These are phyloP conservation scores for Cyberlindnera bimundalis DNA, from an alignment of 805 yeast species.

Conservation along the genomic window DNA sequence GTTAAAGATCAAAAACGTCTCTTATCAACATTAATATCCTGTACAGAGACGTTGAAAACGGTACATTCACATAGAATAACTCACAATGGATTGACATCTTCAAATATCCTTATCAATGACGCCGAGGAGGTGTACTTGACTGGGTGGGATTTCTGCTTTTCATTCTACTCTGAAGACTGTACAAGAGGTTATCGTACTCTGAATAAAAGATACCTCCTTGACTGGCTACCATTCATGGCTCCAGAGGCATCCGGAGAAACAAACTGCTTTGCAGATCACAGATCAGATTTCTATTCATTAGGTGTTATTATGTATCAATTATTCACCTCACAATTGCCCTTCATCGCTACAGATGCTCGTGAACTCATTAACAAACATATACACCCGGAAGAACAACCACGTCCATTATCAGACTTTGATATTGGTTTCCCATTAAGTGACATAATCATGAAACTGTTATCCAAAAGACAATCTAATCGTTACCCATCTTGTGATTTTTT, in stretches of 20 bases:
- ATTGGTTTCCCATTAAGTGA: slow-evolving; percentile 32
- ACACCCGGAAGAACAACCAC: slow-evolving; percentile 32
- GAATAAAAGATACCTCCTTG: slow-evolving; percentile 36
- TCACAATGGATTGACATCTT: slow-evolving; percentile 44
- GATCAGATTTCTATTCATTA: slow-evolving; percentile 46
- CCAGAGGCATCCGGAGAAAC: slow-evolving; percentile 46
- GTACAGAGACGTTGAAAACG: slow-evolving; percentile 25
- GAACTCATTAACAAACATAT: slow-evolving; percentile 40
- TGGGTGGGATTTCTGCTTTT: slow-evolving; percentile 48
- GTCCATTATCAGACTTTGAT: slow-evolving; percentile 32
- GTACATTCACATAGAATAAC: slow-evolving; percentile 42
- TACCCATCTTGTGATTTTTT: slow-evolving; percentile 35
- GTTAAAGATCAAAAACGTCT: slow-evolving; percentile 17
- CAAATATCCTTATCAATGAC: slow-evolving; percentile 36
- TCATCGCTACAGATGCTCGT: slow-evolving; percentile 37
- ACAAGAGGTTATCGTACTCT: slow-evolving; percentile 39
- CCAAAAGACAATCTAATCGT: slow-evolving; percentile 38
- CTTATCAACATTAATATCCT: slow-evolving; percentile 22
- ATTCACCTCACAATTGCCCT: slow-evolving; percentile 43
- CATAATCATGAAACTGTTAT: slow-evolving; percentile 40
- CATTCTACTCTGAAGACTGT: slow-evolving; percentile 39
- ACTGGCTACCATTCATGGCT: slow-evolving; percentile 44
- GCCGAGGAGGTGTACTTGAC: slow-evolving; percentile 36
- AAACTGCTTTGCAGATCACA: slow-evolving; percentile 38
- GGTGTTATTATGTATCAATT: slow-evolving; percentile 50